Evolutionary conservation across 768 basidiomycete genomes (phyloP), one percentile per base, ranked within the genome.

Genomic region (Russula earlei): DNA sequence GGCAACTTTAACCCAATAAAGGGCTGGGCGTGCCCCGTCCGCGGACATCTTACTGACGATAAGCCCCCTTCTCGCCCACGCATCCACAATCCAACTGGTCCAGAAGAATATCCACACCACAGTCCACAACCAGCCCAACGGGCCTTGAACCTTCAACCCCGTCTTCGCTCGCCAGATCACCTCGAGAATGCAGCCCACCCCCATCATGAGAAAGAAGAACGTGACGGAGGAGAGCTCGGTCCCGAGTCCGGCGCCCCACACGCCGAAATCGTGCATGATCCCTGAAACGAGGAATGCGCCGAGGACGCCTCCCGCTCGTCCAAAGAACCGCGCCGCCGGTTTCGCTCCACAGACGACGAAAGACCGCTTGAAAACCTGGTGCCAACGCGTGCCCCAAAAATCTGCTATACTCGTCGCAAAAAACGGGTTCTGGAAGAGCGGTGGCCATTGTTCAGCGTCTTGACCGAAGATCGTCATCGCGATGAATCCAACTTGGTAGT

Each of bases 381-480:
- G 85, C 85, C 86, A 87, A n/a, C 76, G 69, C 53, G 58, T 65
- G 4, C 75, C 71, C 86, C 85, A 87, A 54, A 83, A 79, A 22
- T 81, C 75, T 36, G 70, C 66, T n/a, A 87, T 67, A 4, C 83
- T 85, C 3, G 78, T 79, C 0, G 80, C 66, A 10, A 65, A 40
- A 77, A 78, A 86, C 4, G 85, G 85, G 6, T 68, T 49, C 52
- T 78, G 70, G 66, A 85, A 84, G 22, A 81, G 56, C 1, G 82
- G 84, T 0, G 85, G 85, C 83, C 83, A 86, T 48, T 79, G 72
- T 0, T 68, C 70, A 0, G 76, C 22, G 4, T 22, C 25, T 53
- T 60, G 55, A 36, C 52, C 33, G 17, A 54, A 51, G 37, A 61
- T 19, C 7, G 52, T 48, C 48, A 53, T 49, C 14, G 48, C 52